A percentile compares a stretch with the other conserved stretches of the same genome.
These are phyloP conservation scores for Skeletonema costatum DNA, from an alignment of 108 stramenopile genomes.

Conservation along the genomic window DNA sequence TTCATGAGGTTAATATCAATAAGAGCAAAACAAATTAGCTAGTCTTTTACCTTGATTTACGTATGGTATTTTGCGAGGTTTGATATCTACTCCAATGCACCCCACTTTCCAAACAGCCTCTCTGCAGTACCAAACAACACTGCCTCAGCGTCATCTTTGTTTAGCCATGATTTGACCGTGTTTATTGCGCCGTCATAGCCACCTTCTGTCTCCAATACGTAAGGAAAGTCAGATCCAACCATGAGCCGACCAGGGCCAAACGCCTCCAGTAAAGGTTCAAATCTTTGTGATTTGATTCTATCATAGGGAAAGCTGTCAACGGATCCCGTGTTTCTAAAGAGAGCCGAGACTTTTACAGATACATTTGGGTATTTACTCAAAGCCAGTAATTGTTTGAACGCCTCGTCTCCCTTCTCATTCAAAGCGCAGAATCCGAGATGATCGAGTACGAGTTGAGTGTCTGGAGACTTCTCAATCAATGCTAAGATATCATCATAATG, in stretches of 20 bases:
- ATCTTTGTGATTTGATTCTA: slow-evolving; percentile 56
- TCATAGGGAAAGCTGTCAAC: slow-evolving; percentile 54
- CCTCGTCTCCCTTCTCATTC: slow-evolving; percentile 57
- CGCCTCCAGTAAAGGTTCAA: slow-evolving; percentile 64
- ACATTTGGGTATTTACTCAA: slow-evolving; percentile 76
- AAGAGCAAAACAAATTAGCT: not conserved
- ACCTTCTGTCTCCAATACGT: slow-evolving; percentile 69
- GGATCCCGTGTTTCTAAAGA: slow-evolving; percentile 74
- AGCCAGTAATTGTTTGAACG: slow-evolving; percentile 66
- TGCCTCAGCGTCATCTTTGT: slow-evolving; percentile 33
- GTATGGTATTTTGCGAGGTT: not conserved
- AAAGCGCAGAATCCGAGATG: slow-evolving; percentile 88
- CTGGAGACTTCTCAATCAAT: slow-evolving; percentile 61
- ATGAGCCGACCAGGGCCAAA: slow-evolving; percentile 80
- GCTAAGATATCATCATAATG: slow-evolving; percentile 71
- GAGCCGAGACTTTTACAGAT: slow-evolving; percentile 78
- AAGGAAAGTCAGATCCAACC: slow-evolving; percentile 89
- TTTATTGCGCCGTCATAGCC: slow-evolving; percentile 62
- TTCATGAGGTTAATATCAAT: too few species aligned
- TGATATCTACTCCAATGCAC: not conserved
- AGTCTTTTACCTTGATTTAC: not conserved
- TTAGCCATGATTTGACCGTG: slow-evolving; percentile 66
- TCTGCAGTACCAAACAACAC: slow-evolving; percentile 77
- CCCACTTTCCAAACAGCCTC: slow-evolving; percentile 66
- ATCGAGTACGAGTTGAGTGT: slow-evolving; percentile 79